These are phyloP conservation scores for Calonectria multiphialidica DNA, from an alignment of 2,329 filamentous ascomycete species.

Conservation along the genomic window DNA sequence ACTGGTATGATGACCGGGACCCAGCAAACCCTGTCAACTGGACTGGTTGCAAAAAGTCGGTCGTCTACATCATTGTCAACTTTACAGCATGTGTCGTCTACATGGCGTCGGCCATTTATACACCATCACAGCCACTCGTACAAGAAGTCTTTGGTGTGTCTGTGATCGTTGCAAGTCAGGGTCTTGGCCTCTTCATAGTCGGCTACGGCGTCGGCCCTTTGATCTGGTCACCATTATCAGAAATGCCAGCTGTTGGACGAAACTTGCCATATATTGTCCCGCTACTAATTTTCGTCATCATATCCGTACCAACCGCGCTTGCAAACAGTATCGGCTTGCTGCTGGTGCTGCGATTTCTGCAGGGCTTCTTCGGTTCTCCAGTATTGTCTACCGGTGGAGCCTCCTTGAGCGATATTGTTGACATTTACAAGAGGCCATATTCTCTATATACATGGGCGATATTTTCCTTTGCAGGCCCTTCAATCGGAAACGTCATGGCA, in stretches of 20 bases:
- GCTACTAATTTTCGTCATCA: conserved; percentile 68
- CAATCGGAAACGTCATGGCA: conserved; percentile 21
- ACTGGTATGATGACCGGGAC: not conserved
- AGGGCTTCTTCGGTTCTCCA: conserved; percentile 54
- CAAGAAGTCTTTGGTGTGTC: not conserved
- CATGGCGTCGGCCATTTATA: not conserved
- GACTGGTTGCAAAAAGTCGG: not conserved
- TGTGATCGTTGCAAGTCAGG: not conserved
- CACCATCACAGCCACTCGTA: not conserved
- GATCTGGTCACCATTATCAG: not conserved
- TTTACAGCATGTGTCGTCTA: not conserved
- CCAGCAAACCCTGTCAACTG: not conserved
- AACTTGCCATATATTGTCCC: conserved; percentile 70
- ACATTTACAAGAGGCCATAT: not conserved
- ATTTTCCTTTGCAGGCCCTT: conserved; percentile 50
- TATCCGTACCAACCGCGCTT: conserved; percentile 65
- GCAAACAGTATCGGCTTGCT: conserved; percentile 66
- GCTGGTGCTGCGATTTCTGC: conserved; percentile 63
- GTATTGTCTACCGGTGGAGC: conserved; percentile 41
- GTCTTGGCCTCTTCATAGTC: not conserved
- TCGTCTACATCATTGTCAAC: not conserved
- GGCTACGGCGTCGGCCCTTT: not conserved
- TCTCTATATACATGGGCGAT: conserved; percentile 48
- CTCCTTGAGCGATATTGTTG: conserved; percentile 37
- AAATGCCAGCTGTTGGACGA: conserved; percentile 53